Percentiles rank a stretch among this genome's conserved stretches.
Conservation (phyloP, 2,329 filamentous ascomycete species). For the Aspergillus nomiae region DNA sequence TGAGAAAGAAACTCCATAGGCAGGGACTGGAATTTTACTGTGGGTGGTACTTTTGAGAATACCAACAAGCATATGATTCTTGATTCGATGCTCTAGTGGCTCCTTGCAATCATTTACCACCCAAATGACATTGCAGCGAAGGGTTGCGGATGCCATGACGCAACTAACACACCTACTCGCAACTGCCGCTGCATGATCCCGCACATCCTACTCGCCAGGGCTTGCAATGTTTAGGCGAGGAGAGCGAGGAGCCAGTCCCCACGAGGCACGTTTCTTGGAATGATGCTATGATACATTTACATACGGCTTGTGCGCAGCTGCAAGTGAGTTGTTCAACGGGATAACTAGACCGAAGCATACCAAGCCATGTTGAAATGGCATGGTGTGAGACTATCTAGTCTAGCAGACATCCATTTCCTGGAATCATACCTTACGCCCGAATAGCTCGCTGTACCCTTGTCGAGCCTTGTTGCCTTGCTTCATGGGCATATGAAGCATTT, state of each 20-base stretch:
- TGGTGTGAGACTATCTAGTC: not conserved
- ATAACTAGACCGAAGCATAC: not conserved
- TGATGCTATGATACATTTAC: not conserved
- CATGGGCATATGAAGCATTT: not conserved
- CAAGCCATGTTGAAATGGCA: not conserved
- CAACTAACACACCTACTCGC: not conserved
- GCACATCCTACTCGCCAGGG: not conserved
- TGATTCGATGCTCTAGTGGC: not conserved
- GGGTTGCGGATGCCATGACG: not conserved
- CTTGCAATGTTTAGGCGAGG: not conserved
- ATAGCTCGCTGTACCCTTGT: not conserved
- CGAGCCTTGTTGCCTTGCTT: not conserved
- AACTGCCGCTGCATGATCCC: not conserved
- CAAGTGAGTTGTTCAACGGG: slow-evolving; percentile 7
- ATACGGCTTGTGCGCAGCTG: slow-evolving; percentile 1
- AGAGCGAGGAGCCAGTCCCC: not conserved
- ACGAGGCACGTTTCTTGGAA: not conserved
- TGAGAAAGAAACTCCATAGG: not conserved
- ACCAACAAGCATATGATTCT: slow-evolving; percentile 5
- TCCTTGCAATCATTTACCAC: not conserved
- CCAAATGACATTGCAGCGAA: not conserved
- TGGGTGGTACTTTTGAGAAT: not conserved
- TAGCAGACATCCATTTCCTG: not conserved
- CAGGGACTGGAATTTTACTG: not conserved
- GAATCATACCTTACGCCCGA: not conserved